phyloP scores from a whole-genome alignment of 495 filamentous ascomycete genomes.

The Achaetomiella virescens region DNA sequence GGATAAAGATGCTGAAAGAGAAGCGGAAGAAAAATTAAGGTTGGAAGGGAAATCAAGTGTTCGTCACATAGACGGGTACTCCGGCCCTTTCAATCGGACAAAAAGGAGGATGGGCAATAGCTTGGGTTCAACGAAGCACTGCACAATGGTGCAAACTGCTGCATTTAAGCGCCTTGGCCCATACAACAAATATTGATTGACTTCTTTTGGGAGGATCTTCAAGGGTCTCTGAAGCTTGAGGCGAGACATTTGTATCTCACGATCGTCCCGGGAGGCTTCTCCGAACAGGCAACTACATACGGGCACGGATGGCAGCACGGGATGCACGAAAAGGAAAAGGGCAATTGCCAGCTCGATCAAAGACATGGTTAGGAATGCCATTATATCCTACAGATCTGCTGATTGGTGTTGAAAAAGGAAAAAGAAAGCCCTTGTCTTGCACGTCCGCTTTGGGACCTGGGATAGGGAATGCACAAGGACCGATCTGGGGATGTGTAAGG shows the following conservation, averaged over 20 bases:
- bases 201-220: no score
- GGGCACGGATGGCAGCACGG: neutral
- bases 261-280: neutral
- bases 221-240: neutral
- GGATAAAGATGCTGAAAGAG: neutral
- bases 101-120: neutral
- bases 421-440: neutral
- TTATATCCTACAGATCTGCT: neutral
- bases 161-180: neutral
- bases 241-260: neutral
- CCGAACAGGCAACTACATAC: conserved; percentile 1
- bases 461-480: neutral
- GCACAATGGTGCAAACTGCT: neutral
- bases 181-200: neutral
- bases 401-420: neutral
- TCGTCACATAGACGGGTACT: no score
- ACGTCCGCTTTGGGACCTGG: neutral
- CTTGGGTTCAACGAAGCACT: no score
- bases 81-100: neutral
- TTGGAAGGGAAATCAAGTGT: no score
- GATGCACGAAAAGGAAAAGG: neutral
- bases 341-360: neutral
- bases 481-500: conserved; percentile 5
- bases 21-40: neutral
- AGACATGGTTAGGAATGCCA: conserved; percentile 4